Evolutionary conservation across 2,329 filamentous ascomycete genomes (phyloP).

Genomic region (Hortaea sp.): DNA sequence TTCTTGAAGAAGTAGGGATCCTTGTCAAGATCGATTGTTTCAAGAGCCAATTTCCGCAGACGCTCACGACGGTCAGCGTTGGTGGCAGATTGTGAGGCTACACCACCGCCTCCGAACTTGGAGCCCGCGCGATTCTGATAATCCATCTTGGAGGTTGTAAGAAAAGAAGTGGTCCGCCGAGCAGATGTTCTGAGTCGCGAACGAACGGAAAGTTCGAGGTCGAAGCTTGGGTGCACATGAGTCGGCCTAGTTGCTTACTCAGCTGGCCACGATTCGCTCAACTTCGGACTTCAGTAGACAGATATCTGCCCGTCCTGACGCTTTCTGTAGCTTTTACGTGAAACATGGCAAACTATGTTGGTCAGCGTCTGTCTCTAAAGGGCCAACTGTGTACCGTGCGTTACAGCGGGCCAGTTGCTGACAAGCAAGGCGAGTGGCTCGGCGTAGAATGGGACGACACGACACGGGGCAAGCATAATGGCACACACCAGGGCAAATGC

Average conservation of each 20-base stretch:
- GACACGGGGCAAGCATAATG: constrained; percentile 79
- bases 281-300: too few relatives aligned
- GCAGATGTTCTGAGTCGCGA: too few relatives aligned
- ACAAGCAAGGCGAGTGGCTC: constrained; percentile 72
- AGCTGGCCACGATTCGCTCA: too few relatives aligned
- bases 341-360: constrained; percentile 26
- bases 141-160: constrained; percentile 15
- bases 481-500: constrained; percentile 63
- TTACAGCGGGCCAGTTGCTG: constrained; percentile 67
- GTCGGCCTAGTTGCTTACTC: too few relatives aligned
- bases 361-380: constrained; percentile 72
- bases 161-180: too few relatives aligned
- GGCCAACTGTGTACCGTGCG: constrained; percentile 72
- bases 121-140: constrained; percentile 83
- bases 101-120: constrained; percentile 95
- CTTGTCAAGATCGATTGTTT: constrained; percentile 98
- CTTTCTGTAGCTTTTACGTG: neutral
- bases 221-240: too few relatives aligned
- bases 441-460: constrained; percentile 96
- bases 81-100: constrained; percentile 83
- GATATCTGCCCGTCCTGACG: too few relatives aligned
- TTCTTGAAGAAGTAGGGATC: constrained; percentile 99
- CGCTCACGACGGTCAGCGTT: constrained; percentile 97
- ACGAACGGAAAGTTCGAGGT: too few relatives aligned
- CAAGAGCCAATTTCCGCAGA: constrained; percentile 92